Conservation (phyloP, 1,284 basidiomycete genomes). For the Thelephora terrestris region DNA sequence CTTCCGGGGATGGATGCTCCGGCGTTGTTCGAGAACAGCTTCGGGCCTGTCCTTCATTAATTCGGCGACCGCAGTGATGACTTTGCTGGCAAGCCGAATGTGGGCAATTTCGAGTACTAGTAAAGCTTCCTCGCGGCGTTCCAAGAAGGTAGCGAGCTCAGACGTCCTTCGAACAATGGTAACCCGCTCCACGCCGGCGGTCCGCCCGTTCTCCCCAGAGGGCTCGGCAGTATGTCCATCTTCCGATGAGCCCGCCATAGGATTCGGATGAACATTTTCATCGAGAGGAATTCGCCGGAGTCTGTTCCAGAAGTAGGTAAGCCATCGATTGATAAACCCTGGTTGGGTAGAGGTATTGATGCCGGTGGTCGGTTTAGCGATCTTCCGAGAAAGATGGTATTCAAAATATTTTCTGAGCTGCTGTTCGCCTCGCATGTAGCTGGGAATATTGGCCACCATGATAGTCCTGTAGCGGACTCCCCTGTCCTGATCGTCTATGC, state of each 20-base stretch:
- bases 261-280: too few species aligned
- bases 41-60: slow-evolving; percentile 30
- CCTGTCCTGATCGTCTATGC: slow-evolving; percentile 34
- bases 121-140: slow-evolving; percentile 66
- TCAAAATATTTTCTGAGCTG: slow-evolving; percentile 71
- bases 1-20: slow-evolving; percentile 17
- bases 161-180: slow-evolving; percentile 77
- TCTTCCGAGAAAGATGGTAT: slow-evolving; percentile 56
- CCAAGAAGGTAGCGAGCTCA: slow-evolving; percentile 69
- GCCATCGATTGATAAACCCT: slow-evolving; percentile 50
- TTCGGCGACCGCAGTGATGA: slow-evolving; percentile 46
- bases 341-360: slow-evolving; percentile 50
- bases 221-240: slow-evolving; percentile 6
- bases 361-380: slow-evolving; percentile 50
- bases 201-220: slow-evolving; percentile 19
- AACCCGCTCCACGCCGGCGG: slow-evolving; percentile 57
- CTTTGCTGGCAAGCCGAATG: slow-evolving; percentile 65
- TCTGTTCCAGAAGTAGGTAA: slow-evolving; percentile 50
- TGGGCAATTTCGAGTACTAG: slow-evolving; percentile 78
- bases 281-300: slow-evolving; percentile 30
- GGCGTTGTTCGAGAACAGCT: slow-evolving; percentile 9
- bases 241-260: not conserved
- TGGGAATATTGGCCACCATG: slow-evolving; percentile 82
- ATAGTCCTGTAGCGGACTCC: slow-evolving; percentile 71
- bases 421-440: slow-evolving; percentile 56